Base-by-base conservation (phyloP, 805 yeast species). In the Zygosaccharomyces lentus region DNA sequence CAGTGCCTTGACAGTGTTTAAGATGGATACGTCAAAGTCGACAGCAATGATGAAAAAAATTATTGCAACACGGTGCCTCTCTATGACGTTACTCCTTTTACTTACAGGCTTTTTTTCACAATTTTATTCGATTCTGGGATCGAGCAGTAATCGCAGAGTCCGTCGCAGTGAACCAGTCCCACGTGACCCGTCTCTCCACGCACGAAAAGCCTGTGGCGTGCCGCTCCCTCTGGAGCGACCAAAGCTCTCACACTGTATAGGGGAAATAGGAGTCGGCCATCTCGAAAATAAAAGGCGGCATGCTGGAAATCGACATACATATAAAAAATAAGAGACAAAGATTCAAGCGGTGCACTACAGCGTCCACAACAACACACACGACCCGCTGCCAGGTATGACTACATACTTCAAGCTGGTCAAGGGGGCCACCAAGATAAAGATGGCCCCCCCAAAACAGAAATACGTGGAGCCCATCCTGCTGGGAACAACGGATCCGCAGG, bases 381-480 rank as follows among this genome's bases (percentile, higher is more conserved):
- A 19, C 21, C 21, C 21, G 21, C 19, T 39, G 8, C 25, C 10
- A n/a, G 34, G 10, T 15, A 49, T 80, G 85, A 78, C 84, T 2
- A 78, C 84, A 1, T 81, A 80, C 60, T 83, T 82, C 51, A 85
- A 84, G 67, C 72, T 84, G 48, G 93, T 85, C 53, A 86, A 85
- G 70, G 81, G 87, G 38, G 88, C 87, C 43, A 82, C 88, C 12
- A 82, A 82, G 64, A 74, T 81, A 27, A 82, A 82, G 80, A 77
- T 87, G 69, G 98, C 98, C 9, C 96, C 98, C n/a, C 99, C 99
- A 6, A 93, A 93, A 68, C 84, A 95, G 31, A 93, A 93, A 65
- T 93, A 93, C 63, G 81, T 93, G 43, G 98, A 91, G 69, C 98
- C 98, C 1, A 87, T 93, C 43, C 73, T 93, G 26, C 75, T 70